A percentile compares a stretch with the other conserved stretches of the same genome.
Evolutionary conservation across 2,329 filamentous ascomycete species (phyloP).

Genomic region (Phaeomoniella chlamydospora): DNA sequence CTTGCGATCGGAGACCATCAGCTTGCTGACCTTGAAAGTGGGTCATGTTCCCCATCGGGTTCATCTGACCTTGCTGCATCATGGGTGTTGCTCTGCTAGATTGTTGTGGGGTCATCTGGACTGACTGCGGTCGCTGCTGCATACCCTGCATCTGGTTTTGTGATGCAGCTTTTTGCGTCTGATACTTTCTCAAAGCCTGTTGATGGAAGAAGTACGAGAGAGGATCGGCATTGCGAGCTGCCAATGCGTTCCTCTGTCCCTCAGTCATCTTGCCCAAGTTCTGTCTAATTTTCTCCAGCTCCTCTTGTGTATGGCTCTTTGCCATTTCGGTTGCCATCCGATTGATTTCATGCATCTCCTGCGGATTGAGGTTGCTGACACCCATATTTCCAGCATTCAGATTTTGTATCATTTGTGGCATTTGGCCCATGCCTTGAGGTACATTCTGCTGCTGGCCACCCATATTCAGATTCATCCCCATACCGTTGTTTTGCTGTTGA

Average conservation of each 20-base stretch:
- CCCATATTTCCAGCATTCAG: background rate
- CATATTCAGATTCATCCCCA: conserved; percentile 15
- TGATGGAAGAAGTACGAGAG: conserved; percentile 35
- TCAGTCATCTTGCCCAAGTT: conserved; percentile 30
- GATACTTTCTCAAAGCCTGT: conserved; percentile 28
- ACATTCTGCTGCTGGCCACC: background rate
- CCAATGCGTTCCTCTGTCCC: conserved; percentile 31
- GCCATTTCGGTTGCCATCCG: conserved; percentile 32
- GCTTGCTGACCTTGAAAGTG: conserved; percentile 46
- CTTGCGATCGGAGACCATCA: conserved; percentile 45
- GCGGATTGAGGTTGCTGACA: background rate
- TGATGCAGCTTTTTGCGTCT: conserved; percentile 16
- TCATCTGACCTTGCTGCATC: conserved; percentile 18
- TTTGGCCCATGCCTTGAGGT: background rate
- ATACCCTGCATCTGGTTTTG: conserved; percentile 20
- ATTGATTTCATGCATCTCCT: conserved; percentile 20
- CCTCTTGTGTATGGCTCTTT: conserved; percentile 25
- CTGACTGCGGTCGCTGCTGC: conserved; percentile 24
- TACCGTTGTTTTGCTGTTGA: conserved; percentile 20
- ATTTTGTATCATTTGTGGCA: background rate
- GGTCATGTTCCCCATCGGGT: conserved; percentile 31
- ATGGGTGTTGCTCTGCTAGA: conserved; percentile 20
- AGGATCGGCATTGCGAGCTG: conserved; percentile 31
- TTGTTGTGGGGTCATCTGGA: conserved; percentile 24
- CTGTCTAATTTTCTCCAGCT: conserved; percentile 31